Evolutionary conservation across 2,329 filamentous ascomycete genomes (phyloP), one percentile per base, ranked within the genome.

Genomic region (Lasiodiplodia citricola): DNA sequence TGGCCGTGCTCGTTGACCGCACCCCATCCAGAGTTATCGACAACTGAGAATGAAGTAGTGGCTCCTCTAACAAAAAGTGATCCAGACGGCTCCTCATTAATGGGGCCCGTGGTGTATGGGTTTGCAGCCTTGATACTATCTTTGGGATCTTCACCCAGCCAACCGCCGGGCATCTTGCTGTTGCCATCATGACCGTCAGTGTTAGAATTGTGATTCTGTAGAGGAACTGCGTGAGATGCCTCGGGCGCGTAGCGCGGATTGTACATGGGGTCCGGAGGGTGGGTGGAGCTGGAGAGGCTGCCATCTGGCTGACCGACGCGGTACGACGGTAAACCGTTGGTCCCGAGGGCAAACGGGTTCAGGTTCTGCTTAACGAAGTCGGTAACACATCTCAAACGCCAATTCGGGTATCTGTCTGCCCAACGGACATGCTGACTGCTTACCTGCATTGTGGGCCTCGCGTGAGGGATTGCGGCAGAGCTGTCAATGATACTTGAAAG

Each of bases 151-250:
- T 37, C 2, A n/a, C 35, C 56, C 6, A 14, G n/a, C 60, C 60
- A 64, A 3, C 28, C 41, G 11, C 60, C 60, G 5, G 60, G 60
- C 60, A 64, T 64, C 44, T 38, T 64, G 31, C 60, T 52, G n/a
- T 25, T 8, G n/a, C 6, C 21, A 4, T 38, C n/a, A 31, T 37
- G 44, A 4, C 6, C 11, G 16, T 28, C 11, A 14, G 28, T 7
- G 11, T 14, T 37, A 25, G 8, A 37, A 2, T 16, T 16, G 38
- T 21, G 31, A 35, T 10, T 21, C 0, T n/a, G 38, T 4, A 21
- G 10, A 5, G 18, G 14, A 25, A 44, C 7, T 23, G n/a, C 35
- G 1, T n/a, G 14, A 25, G 58, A 2, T 23, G 11, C 35, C 7
- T n/a, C 47, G 23, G 60, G 60, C 4, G 60, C 1, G 21, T 41